Evolutionary conservation across 2,329 filamentous ascomycete genomes (phyloP).

Genomic region (Ilyonectria robusta): DNA sequence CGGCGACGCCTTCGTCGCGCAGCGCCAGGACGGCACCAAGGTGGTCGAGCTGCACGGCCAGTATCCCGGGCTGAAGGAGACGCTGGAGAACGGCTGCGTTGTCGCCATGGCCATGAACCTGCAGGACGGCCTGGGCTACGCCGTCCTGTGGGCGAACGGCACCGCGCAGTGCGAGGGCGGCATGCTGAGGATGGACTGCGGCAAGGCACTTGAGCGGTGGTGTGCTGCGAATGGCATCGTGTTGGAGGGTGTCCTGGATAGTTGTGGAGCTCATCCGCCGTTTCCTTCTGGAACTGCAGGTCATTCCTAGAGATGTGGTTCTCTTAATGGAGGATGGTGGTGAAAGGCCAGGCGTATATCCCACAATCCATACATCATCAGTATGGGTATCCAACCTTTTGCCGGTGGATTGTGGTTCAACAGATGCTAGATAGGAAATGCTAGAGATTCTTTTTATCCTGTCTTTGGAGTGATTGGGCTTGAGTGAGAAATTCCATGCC

Average conservation of each 20-base stretch:
- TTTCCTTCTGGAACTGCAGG: neutral
- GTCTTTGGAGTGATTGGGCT: too few species aligned
- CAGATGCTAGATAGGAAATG: neutral
- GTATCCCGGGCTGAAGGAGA: constrained; percentile 26
- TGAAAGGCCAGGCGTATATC: too few species aligned
- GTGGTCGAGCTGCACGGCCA: constrained; percentile 36
- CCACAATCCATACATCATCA: too few species aligned
- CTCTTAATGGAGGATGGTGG: neutral
- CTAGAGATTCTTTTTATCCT: too few species aligned
- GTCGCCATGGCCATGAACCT: constrained; percentile 38
- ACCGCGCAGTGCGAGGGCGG: constrained; percentile 22
- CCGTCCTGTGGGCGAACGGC: constrained; percentile 34
- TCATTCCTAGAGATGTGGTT: neutral
- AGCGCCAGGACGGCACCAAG: constrained; percentile 38
- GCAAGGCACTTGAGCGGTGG: constrained; percentile 36
- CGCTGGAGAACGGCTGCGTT: constrained; percentile 21
- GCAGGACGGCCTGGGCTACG: constrained; percentile 12
- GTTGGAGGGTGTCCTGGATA: neutral
- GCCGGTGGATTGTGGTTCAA: too few species aligned
- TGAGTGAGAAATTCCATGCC: too few species aligned
- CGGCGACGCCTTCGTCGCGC: constrained; percentile 39
- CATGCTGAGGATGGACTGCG: constrained; percentile 19
- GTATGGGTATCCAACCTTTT: too few species aligned
- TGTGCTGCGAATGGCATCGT: constrained; percentile 24
- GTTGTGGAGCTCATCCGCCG: neutral